phyloP scores from a whole-genome alignment of 345 rosid species.

The Gossypium sturtianum region DNA sequence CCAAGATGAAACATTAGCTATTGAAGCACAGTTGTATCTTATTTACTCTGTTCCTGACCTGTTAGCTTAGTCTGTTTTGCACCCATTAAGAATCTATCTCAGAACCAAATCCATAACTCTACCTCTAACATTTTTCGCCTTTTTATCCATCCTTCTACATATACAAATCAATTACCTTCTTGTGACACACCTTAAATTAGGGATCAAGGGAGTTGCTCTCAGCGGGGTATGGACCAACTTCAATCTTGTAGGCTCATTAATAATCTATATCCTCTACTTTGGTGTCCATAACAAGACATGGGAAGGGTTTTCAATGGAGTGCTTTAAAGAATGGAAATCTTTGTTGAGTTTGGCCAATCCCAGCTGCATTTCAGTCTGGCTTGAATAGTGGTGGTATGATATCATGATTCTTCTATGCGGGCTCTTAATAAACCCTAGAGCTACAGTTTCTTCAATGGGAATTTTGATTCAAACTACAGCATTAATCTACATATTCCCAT shows the following conservation, averaged over 20 bases:
- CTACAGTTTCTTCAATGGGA: conserved; percentile 74
- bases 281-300: conserved; percentile 43
- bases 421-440: conserved; percentile 41
- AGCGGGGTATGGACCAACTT: conserved; percentile 66
- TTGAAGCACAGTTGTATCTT: conserved; percentile 57
- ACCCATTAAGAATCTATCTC: conserved; percentile 79
- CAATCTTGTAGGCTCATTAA: conserved; percentile 49
- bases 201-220: conserved; percentile 65
- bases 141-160: conserved; percentile 52
- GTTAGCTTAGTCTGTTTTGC: conserved; percentile 64
- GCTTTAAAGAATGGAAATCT: conserved; percentile 50
- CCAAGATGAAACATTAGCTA: conserved; percentile 57
- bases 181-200: conserved; percentile 44
- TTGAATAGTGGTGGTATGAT: conserved; percentile 93
- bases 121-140: conserved; percentile 62
- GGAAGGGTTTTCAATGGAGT: conserved; percentile 50
- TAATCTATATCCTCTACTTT: conserved; percentile 50
- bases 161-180: conserved; percentile 58
- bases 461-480: conserved; percentile 76
- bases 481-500: conserved; percentile 72
- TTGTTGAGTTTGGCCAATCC: conserved; percentile 55
- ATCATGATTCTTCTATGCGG: conserved; percentile 76
- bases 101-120: conserved; percentile 67
- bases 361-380: conserved; percentile 75
- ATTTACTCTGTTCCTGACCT: conserved; percentile 78